These are phyloP conservation scores for Salix arbutifolia DNA, from an alignment of 345 rosid genomes.

Conservation along the genomic window DNA sequence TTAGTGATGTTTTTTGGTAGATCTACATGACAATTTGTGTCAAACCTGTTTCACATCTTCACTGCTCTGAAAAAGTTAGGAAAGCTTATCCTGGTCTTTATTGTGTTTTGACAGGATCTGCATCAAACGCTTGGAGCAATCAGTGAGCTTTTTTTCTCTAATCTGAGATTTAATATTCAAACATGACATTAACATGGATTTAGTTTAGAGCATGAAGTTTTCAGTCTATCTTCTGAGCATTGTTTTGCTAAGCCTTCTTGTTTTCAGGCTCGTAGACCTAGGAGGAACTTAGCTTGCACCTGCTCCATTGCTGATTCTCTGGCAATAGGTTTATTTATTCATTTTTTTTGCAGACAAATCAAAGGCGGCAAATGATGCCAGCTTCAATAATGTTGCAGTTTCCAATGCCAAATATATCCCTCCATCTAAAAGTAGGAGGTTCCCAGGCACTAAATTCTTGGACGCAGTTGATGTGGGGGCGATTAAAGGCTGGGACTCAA, in stretches of 20 bases:
- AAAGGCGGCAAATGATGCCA: constrained; percentile 32
- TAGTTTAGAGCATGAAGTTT: not conserved
- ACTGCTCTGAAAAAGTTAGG: not conserved
- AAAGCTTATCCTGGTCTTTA: constrained; percentile 3
- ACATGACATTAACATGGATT: not conserved
- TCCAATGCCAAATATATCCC: constrained; percentile 32
- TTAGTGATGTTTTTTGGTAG: constrained; percentile 35
- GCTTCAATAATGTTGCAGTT: constrained; percentile 16
- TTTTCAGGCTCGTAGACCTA: not conserved
- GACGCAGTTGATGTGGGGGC: constrained; percentile 29
- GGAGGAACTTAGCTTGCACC: not conserved
- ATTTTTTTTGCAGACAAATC: constrained; percentile 50
- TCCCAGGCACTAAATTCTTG: constrained; percentile 33
- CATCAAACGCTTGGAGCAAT: constrained; percentile 57
- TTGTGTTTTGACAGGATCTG: constrained; percentile 56
- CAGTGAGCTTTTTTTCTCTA: constrained; percentile 40
- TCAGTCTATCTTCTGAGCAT: not conserved
- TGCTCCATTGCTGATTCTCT: not conserved
- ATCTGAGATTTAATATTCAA: not conserved
- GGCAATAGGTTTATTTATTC: not conserved
- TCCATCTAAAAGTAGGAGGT: constrained; percentile 40
- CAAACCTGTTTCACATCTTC: not conserved
- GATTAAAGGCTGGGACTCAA: constrained; percentile 36
- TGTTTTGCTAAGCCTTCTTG: not conserved
- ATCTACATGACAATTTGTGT: not conserved